phyloP scores from a whole-genome alignment of 2,329 filamentous ascomycete species.

The Diaporthe vaccinii region DNA sequence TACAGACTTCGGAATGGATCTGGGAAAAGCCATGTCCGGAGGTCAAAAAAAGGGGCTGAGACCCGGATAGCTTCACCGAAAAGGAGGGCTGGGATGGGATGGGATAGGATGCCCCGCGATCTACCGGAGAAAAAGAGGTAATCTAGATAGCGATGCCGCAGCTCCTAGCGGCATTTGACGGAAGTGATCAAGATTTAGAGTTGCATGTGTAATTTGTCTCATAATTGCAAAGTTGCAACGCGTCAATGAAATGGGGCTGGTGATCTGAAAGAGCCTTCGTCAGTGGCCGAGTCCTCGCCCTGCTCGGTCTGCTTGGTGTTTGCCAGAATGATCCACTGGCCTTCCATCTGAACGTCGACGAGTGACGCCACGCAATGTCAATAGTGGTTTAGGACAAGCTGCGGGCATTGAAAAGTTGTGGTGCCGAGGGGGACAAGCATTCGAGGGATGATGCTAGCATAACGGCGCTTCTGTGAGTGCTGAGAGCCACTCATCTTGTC shows the following conservation, averaged over 20 bases:
- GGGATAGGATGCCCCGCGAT: slow-evolving; percentile 22
- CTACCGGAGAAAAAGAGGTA: slow-evolving; percentile 16
- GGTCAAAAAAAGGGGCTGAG: slow-evolving; percentile 30
- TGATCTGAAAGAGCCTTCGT: slow-evolving; percentile 3
- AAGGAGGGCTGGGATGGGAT: slow-evolving; percentile 17
- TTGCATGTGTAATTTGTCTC: slow-evolving; percentile 35
- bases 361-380: background rate
- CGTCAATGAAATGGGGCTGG: slow-evolving; percentile 16
- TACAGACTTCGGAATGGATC: background rate
- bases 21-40: slow-evolving; percentile 16
- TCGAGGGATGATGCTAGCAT: slow-evolving; percentile 32
- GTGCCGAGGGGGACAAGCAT: background rate
- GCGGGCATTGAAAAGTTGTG: background rate
- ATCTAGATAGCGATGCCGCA: slow-evolving; percentile 23
- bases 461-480: slow-evolving; percentile 21
- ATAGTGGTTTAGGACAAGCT: background rate
- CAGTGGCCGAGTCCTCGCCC: background rate
- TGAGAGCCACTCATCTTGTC: slow-evolving; percentile 15
- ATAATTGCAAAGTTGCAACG: slow-evolving; percentile 34
- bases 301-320: background rate
- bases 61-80: slow-evolving; percentile 31
- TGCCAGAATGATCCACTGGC: background rate
- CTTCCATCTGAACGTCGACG: background rate
- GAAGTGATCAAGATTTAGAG: slow-evolving; percentile 26
- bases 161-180: slow-evolving; percentile 7